Evolutionary conservation across 2,329 filamentous ascomycete species (phyloP).

Genomic region (Alternaria atra): DNA sequence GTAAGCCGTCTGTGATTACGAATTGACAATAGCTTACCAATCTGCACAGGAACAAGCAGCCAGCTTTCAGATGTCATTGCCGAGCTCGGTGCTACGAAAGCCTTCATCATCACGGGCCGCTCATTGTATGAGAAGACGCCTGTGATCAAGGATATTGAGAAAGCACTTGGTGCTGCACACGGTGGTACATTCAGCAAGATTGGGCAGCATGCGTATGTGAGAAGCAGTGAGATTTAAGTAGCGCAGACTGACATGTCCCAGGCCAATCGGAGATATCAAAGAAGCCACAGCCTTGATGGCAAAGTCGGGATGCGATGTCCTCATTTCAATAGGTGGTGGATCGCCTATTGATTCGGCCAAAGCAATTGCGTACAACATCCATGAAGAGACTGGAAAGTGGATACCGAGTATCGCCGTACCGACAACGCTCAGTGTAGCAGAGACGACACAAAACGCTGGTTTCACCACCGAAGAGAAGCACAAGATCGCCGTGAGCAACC

Average conservation of each 20-base stretch:
- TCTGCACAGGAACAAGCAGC: slow-evolving; percentile 40
- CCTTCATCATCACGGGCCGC: slow-evolving; percentile 64
- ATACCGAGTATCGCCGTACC: slow-evolving; percentile 51
- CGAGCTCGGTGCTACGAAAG: slow-evolving; percentile 56
- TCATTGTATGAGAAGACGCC: slow-evolving; percentile 64
- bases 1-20: slow-evolving; percentile 18
- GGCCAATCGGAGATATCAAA: slow-evolving; percentile 47
- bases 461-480: slow-evolving; percentile 61
- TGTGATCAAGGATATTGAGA: slow-evolving; percentile 63
- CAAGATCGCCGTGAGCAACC: slow-evolving; percentile 60
- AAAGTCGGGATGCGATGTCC: slow-evolving; percentile 47
- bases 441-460: slow-evolving; percentile 63
- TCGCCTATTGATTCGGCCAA: slow-evolving; percentile 61
- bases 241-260: slow-evolving; percentile 24
- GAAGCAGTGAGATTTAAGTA: neutral
- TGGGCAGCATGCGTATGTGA: slow-evolving; percentile 62
- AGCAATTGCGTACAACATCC: slow-evolving; percentile 51
- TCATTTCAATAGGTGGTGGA: slow-evolving; percentile 56
- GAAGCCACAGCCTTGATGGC: slow-evolving; percentile 48
- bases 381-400: slow-evolving; percentile 50
- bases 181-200: slow-evolving; percentile 65
- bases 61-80: slow-evolving; percentile 43
- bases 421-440: slow-evolving; percentile 59
- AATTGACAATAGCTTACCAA: slow-evolving; percentile 5
- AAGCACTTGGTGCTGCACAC: slow-evolving; percentile 57